Conservation (phyloP, 73 alveolate species). For the Paramecium tetraurelia region DNA sequence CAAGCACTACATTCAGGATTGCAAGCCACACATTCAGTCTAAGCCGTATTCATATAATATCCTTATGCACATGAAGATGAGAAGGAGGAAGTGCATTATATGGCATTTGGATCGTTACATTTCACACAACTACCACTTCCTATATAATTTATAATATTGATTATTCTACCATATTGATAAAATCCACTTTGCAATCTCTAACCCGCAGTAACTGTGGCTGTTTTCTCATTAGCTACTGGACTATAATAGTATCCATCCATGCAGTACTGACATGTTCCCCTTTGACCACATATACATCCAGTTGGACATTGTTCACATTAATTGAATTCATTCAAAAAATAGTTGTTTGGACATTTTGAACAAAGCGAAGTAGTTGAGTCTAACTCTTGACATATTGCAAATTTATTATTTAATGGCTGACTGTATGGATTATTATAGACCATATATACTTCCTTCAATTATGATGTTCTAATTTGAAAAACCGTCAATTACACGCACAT, state of each 20-base stretch:
- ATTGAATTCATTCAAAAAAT: not conserved
- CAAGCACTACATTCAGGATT: not conserved
- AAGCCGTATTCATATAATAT: not conserved
- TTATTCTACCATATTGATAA: constrained; percentile 14
- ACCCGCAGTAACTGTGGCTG: not conserved
- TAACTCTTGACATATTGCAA: not conserved
- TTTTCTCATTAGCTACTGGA: not conserved
- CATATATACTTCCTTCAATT: not conserved
- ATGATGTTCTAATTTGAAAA: not conserved
- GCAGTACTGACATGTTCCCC: not conserved
- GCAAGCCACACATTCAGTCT: not conserved
- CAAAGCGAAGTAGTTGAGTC: not conserved
- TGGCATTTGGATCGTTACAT: not conserved
- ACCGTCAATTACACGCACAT: not conserved
- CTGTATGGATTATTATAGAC: not conserved
- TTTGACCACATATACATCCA: not conserved
- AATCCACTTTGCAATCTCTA: not conserved
- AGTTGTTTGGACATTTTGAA: not conserved
- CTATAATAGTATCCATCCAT: not conserved
- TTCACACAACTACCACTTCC: not conserved
- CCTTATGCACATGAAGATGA: not conserved
- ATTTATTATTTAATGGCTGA: not conserved
- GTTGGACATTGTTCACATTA: not conserved
- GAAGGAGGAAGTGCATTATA: not conserved
- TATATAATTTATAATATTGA: not conserved